Evolutionary conservation across 352 stramenopile species (phyloP).

Genomic region (Globisporangium paddicum): DNA sequence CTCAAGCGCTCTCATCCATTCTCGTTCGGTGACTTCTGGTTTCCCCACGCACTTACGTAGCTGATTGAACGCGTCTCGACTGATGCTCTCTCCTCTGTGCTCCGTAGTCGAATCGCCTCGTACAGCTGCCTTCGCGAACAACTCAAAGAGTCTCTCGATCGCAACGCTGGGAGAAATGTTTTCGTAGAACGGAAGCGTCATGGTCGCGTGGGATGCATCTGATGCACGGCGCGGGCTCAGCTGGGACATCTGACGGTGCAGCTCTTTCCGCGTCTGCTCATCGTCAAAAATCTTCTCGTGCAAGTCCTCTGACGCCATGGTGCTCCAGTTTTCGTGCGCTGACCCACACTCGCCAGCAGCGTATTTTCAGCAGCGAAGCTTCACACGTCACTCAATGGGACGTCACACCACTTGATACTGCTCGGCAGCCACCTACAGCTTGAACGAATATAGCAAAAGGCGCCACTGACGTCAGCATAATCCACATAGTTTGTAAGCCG

Average conservation of each 20-base stretch:
- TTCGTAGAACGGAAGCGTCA: slow-evolving; percentile 48
- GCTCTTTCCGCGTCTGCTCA: slow-evolving; percentile 13
- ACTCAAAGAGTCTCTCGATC: slow-evolving; percentile 36
- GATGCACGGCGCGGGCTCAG: slow-evolving; percentile 30
- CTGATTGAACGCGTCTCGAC: slow-evolving; percentile 31
- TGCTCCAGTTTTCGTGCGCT: background rate
- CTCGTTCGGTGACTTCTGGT: slow-evolving; percentile 9
- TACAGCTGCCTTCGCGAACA: slow-evolving; percentile 15
- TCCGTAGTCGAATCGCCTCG: background rate
- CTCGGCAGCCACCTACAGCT: background rate
- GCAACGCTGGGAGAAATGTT: slow-evolving; percentile 40
- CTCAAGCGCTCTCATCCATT: slow-evolving; percentile 42
- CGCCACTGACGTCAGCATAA: background rate
- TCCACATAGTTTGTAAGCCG: background rate
- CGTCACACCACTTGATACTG: background rate
- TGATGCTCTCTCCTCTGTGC: slow-evolving; percentile 7
- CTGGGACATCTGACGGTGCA: slow-evolving; percentile 32
- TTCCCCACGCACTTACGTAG: slow-evolving; percentile 37
- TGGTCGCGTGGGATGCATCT: slow-evolving; percentile 22
- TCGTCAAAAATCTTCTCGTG: slow-evolving; percentile 32
- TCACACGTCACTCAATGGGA: background rate
- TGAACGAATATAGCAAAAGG: background rate
- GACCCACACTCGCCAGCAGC: background rate
- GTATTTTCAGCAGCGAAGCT: background rate
- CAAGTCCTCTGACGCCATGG: slow-evolving; percentile 21